phyloP scores from a whole-genome alignment of 345 rosid species.

The Rhizophora mangle region DNA sequence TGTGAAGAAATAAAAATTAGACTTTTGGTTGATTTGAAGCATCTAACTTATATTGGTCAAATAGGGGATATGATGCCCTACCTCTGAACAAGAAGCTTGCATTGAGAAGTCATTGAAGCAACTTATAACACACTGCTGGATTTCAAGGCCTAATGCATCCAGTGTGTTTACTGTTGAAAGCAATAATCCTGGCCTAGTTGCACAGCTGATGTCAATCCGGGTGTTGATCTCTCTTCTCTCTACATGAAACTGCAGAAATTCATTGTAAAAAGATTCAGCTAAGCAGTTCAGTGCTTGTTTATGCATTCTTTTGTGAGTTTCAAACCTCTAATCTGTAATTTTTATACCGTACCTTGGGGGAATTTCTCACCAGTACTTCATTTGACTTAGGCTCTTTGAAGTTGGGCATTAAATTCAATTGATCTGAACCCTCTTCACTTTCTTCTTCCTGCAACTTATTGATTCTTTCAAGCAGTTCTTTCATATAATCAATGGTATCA shows the following conservation, averaged over 20 bases:
- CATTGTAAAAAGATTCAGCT: not conserved
- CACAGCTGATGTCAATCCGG: slow-evolving; percentile 67
- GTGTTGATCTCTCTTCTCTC: slow-evolving; percentile 55
- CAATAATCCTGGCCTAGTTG: slow-evolving; percentile 72
- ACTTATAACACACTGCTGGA: slow-evolving; percentile 84
- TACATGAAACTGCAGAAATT: slow-evolving; percentile 60
- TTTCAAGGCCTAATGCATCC: slow-evolving; percentile 80
- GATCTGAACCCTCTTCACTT: slow-evolving; percentile 35
- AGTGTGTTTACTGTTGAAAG: slow-evolving; percentile 72
- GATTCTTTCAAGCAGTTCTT: slow-evolving; percentile 50
- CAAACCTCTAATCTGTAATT: not conserved
- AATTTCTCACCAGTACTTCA: slow-evolving; percentile 58
- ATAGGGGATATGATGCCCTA: slow-evolving; percentile 14
- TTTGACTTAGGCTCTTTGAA: slow-evolving; percentile 48
- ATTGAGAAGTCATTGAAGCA: slow-evolving; percentile 82
- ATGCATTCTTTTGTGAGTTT: not conserved
- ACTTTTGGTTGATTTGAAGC: not conserved
- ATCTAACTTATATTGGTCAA: not conserved
- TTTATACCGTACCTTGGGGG: slow-evolving; percentile 61
- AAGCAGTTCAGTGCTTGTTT: slow-evolving; percentile 4
- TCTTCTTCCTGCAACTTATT: slow-evolving; percentile 49
- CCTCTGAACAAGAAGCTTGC: slow-evolving; percentile 95
- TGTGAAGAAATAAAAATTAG: not conserved
- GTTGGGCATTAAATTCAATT: slow-evolving; percentile 28
- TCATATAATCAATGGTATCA: slow-evolving; percentile 67